These are phyloP conservation scores for Talaromyces atroroseus DNA, from an alignment of 2,329 filamentous ascomycete genomes.

Conservation along the genomic window DNA sequence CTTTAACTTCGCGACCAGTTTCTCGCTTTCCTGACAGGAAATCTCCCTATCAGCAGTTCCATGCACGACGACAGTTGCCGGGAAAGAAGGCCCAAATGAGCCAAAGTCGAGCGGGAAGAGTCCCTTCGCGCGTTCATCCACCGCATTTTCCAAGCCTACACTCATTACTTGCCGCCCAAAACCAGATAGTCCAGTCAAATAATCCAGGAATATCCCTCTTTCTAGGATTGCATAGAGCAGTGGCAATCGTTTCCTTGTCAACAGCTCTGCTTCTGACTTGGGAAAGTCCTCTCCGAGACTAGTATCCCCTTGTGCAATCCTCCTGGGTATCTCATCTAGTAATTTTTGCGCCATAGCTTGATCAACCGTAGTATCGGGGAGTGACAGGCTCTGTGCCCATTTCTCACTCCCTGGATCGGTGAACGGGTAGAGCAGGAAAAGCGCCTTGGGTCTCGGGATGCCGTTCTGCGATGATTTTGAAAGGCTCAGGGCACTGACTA, in stretches of 20 bases:
- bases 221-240: neutral
- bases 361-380: neutral
- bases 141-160: neutral
- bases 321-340: neutral
- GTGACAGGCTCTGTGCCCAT: neutral
- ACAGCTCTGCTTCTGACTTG: neutral
- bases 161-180: neutral
- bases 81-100: neutral
- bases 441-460: neutral
- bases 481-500: neutral
- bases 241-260: neutral
- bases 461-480: neutral
- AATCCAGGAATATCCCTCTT: neutral
- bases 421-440: conserved; percentile 4
- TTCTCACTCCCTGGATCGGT: neutral
- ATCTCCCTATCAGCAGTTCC: neutral
- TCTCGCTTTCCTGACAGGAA: neutral
- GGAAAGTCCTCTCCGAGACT: conserved; percentile 6
- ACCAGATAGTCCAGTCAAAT: neutral
- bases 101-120: neutral
- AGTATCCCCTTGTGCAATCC: neutral
- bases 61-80: neutral
- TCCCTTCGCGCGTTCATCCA: neutral
- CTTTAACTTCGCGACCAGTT: neutral
- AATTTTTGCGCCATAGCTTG: neutral